These are phyloP conservation scores for Fusarium sp. DNA, from an alignment of 2,329 filamentous ascomycete genomes.

Conservation along the genomic window DNA sequence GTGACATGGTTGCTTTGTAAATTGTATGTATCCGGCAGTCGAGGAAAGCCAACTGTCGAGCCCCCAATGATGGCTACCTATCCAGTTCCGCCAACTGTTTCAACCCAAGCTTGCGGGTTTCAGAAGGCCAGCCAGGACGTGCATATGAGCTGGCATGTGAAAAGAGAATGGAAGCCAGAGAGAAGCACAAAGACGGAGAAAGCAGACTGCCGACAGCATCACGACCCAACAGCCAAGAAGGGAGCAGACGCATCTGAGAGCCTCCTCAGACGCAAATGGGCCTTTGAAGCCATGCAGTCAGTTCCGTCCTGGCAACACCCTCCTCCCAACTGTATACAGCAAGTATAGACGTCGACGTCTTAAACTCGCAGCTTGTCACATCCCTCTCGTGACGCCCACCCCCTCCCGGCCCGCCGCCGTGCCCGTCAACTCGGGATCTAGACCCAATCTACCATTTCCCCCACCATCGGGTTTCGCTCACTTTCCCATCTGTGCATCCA, in stretches of 20 bases:
- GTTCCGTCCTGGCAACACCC: no score
- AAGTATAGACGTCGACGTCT: no score
- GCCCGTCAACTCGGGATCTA: slow-evolving; percentile 34
- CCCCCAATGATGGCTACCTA: neutral
- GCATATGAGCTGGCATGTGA: neutral
- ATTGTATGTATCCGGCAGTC: neutral
- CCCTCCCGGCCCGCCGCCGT: slow-evolving; percentile 28
- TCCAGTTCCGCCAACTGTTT: neutral
- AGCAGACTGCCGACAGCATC: neutral
- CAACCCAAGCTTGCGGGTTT: neutral
- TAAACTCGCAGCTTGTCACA: neutral
- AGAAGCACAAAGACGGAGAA: neutral
- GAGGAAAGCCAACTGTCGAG: neutral
- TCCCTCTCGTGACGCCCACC: slow-evolving; percentile 19
- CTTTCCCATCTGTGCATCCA: slow-evolving; percentile 38
- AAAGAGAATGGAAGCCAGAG: neutral
- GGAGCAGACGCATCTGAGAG: no score
- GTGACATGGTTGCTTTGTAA: neutral
- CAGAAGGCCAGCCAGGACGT: neutral
- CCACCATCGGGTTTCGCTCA: slow-evolving; percentile 34
- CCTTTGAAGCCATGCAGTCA: no score
- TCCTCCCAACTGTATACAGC: neutral
- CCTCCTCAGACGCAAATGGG: no score
- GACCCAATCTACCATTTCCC: slow-evolving; percentile 40
- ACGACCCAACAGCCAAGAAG: no score